Base-by-base conservation (phyloP, 495 filamentous ascomycete species). In the Delitschia confertaspora region DNA sequence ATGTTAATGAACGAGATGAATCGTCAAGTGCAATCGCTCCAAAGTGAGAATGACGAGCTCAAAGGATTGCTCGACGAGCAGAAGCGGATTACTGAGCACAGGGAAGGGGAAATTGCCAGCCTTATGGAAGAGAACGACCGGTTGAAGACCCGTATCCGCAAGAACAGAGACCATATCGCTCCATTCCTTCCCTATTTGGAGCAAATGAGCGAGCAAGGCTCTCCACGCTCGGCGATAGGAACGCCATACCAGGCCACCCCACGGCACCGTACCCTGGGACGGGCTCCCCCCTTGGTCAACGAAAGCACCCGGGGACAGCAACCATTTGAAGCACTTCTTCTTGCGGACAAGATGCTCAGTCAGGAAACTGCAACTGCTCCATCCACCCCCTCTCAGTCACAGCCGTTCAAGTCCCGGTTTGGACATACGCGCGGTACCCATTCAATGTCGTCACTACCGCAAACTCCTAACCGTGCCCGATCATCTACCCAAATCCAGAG, bases 151-250 rank as follows among this genome's bases (percentile, higher is more conserved):
- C 80, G 91, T 41, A 94, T 98, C 41, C 73, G 82, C 19, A 82
- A 93, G 60, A 94, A 94, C 50, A 72, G 88, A 22, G 76, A 84
- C 53, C 88, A 93, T 58, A 74, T 93, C 47, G 80, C 47, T 14
- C 51, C 51, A 4, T 48, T 49, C 82, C 42, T 70, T 73, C 47
- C 71, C 1, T 47, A 88, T 24, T 40, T 59, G 1, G 53, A 59
- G 39, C 45, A 50, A 18, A 48, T 57, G 49, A 47, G 51, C 36
- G 53, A 59, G 6, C 33, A 35, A 10, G 30, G 42, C 38, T 47
- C 51, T 17, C 51, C 55, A 38, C 42, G 37, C 73, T 70, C 52
- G 37, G 77, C 67, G 64, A 69, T 52, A 1, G 45, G 43, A 13
- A 59, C 59, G 20, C 62, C 63, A 11, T 49, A 55, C 3, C 55